A percentile compares a stretch with the other conserved stretches of the same genome.
Conservation (phyloP, 2,329 filamentous ascomycete species). For the Daldinia eschscholtzii region DNA sequence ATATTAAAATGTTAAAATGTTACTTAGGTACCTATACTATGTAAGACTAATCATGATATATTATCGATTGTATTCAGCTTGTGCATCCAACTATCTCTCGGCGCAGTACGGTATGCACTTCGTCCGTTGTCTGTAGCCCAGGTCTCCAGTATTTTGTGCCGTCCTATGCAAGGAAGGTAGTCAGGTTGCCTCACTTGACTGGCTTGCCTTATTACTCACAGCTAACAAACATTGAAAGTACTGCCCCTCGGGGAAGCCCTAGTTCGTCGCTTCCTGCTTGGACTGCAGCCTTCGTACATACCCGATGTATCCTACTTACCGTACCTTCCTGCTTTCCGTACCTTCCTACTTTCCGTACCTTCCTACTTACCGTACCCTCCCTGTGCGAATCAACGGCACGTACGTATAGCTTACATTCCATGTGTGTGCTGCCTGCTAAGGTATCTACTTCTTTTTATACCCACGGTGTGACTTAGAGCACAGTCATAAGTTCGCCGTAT, state of each 20-base stretch:
- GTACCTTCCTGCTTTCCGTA: not conserved
- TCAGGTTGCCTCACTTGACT: constrained; percentile 32
- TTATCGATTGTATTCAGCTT: constrained; percentile 1
- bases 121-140: too few relatives aligned
- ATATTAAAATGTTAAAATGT: not conserved
- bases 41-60: not conserved
- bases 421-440: not conserved
- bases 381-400: too few relatives aligned
- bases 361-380: not conserved
- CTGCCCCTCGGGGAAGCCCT: constrained; percentile 9
- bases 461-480: constrained; percentile 18
- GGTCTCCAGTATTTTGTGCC: not conserved
- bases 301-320: not conserved
- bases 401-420: not conserved
- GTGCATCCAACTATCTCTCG: constrained; percentile 7
- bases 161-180: constrained; percentile 18
- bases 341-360: not conserved
- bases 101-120: not conserved
- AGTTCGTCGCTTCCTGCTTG: constrained; percentile 22
- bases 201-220: constrained; percentile 11
- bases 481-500: constrained; percentile 10
- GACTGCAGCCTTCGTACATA: constrained; percentile 15
- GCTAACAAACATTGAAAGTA: not conserved
- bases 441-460: constrained; percentile 2
- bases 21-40: not conserved